These are phyloP conservation scores for Fraxinus angustifolia DNA, from an alignment of 305 asterid genomes.

Conservation along the genomic window DNA sequence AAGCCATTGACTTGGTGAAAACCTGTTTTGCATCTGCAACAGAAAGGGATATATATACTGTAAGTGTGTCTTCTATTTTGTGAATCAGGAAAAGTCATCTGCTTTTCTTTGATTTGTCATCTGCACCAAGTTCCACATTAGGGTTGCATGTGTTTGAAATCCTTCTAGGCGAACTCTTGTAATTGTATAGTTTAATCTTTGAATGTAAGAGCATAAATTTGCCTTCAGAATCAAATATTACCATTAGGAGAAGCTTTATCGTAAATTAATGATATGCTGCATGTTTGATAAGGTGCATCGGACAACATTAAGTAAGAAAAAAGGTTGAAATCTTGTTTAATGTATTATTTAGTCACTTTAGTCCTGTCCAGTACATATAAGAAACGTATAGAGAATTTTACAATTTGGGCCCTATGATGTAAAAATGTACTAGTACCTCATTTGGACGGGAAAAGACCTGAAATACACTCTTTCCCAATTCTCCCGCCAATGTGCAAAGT, in stretches of 20 bases:
- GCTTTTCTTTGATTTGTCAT: neutral
- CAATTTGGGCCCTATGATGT: neutral
- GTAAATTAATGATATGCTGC: neutral
- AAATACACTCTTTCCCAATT: neutral
- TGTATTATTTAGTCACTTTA: neutral
- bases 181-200: neutral
- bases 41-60: slow-evolving; percentile 93
- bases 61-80: slow-evolving; percentile 32
- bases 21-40: slow-evolving; percentile 98
- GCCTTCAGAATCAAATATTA: neutral
- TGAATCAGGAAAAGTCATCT: neutral
- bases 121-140: neutral
- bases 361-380: neutral
- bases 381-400: neutral
- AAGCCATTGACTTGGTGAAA: slow-evolving; percentile 92
- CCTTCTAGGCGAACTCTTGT: neutral
- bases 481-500: neutral
- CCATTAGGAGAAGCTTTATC: neutral
- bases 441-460: neutral
- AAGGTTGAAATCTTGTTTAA: neutral
- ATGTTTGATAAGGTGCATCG: neutral
- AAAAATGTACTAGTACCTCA: neutral
- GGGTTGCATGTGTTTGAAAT: neutral
- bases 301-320: neutral
- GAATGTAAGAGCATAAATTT: neutral